These are phyloP conservation scores for Hypoxylon lenormandii DNA, from an alignment of 495 filamentous ascomycete genomes.

Conservation along the genomic window DNA sequence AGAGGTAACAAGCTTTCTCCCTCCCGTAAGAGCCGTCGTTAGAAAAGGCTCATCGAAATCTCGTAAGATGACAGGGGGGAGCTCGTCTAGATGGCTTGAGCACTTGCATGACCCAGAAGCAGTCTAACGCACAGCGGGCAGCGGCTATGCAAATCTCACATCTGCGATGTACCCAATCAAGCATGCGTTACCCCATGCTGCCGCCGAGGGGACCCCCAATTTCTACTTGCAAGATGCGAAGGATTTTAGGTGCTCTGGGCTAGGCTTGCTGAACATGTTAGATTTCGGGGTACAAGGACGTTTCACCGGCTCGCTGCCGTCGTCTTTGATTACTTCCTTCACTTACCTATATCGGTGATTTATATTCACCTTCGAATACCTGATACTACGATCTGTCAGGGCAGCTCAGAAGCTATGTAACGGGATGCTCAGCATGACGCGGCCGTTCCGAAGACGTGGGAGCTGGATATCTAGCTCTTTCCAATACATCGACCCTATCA, in stretches of 20 bases:
- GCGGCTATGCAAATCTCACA: constrained; percentile 58
- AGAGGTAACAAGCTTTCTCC: not conserved
- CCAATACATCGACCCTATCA: constrained; percentile 34
- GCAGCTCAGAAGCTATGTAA: constrained; percentile 17
- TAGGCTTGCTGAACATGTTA: not conserved
- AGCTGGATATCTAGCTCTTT: constrained; percentile 29
- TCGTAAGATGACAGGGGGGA: constrained; percentile 49
- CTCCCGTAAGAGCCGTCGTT: constrained; percentile 34
- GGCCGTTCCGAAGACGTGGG: constrained; percentile 28
- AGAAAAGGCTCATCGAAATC: constrained; percentile 44
- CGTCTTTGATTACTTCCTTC: constrained; percentile 13
- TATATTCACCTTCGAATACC: constrained; percentile 7
- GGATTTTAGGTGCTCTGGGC: constrained; percentile 33
- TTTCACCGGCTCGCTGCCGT: constrained; percentile 27
- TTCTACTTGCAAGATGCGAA: constrained; percentile 34
- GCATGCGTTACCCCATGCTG: constrained; percentile 47
- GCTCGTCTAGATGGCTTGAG: constrained; percentile 47
- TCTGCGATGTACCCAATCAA: constrained; percentile 51
- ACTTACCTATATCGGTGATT: constrained; percentile 19
- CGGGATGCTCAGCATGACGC: constrained; percentile 15
- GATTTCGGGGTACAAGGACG: constrained; percentile 18
- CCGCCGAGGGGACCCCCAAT: constrained; percentile 34
- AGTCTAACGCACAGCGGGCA: constrained; percentile 56
- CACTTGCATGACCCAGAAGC: constrained; percentile 55
- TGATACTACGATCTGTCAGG: not conserved